phyloP scores from a whole-genome alignment of 2,329 filamentous ascomycete genomes.

The Aspergillus jensenii region DNA sequence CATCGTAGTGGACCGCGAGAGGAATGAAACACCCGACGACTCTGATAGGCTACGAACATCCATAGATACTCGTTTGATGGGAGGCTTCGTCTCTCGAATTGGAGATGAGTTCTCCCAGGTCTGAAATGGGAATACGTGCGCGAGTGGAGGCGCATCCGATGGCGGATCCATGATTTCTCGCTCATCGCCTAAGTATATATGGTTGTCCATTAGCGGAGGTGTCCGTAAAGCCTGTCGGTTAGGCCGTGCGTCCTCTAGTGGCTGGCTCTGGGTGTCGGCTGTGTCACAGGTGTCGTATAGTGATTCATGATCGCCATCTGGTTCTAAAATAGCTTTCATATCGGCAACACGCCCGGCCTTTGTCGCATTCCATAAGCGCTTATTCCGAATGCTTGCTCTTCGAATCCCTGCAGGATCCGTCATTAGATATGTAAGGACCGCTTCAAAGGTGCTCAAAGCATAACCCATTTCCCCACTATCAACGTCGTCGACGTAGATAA shows the following conservation, averaged over 20 bases:
- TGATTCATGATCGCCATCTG: conserved; percentile 51
- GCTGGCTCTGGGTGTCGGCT: conserved; percentile 31
- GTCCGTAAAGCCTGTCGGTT: conserved; percentile 22
- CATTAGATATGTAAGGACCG: conserved; percentile 83
- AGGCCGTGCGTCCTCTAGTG: conserved; percentile 32
- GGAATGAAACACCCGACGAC: conserved; percentile 78
- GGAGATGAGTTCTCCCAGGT: conserved; percentile 52
- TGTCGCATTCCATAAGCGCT: conserved; percentile 81
- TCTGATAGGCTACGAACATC: conserved; percentile 85
- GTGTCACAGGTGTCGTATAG: conserved; percentile 42
- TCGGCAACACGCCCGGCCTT: conserved; percentile 73
- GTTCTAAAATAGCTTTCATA: conserved; percentile 77
- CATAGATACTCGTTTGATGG: conserved; percentile 80
- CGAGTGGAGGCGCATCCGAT: conserved; percentile 49
- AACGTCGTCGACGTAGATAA: conserved; percentile 96
- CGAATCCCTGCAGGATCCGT: conserved; percentile 79
- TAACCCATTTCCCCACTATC: conserved; percentile 96
- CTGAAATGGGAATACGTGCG: conserved; percentile 92
- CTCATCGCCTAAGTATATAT: conserved; percentile 12
- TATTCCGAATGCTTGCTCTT: conserved; percentile 82
- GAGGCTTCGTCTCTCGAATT: conserved; percentile 48
- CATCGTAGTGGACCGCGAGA: conserved; percentile 76
- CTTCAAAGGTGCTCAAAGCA: conserved; percentile 92
- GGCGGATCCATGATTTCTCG: conserved; percentile 18
- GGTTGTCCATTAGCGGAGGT: conserved; percentile 24